Percentiles rank a stretch among this genome's conserved stretches.
Conservation (phyloP, 1,284 basidiomycete species). For the Trichosporon ovoides region DNA sequence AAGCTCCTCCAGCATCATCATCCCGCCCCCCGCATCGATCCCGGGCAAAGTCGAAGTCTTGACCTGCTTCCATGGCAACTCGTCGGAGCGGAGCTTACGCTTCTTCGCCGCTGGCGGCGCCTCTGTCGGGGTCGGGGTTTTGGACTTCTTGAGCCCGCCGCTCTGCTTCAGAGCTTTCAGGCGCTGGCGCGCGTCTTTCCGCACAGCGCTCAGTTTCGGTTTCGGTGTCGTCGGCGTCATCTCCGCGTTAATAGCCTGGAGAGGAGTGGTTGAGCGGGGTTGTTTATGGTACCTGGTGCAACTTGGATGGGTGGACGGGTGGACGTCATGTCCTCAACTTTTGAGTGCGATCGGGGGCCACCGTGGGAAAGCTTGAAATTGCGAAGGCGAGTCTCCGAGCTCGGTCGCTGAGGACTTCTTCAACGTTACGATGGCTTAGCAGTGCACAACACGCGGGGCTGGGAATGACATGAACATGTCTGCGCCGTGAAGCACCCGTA, state of each 20-base stretch:
- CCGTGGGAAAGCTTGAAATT: neutral
- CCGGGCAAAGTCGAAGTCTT: slow-evolving; percentile 35
- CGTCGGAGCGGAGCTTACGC: slow-evolving; percentile 11
- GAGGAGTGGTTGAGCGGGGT: no score
- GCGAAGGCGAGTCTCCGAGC: no score
- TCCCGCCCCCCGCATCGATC: slow-evolving; percentile 64
- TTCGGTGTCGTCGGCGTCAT: slow-evolving; percentile 1
- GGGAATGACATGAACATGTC: no score
- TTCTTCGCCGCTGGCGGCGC: neutral
- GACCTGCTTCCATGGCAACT: slow-evolving; percentile 37
- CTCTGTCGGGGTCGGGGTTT: neutral
- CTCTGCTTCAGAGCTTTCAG: neutral
- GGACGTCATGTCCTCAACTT: slow-evolving; percentile 5
- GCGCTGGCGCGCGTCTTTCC: neutral
- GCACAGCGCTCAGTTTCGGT: slow-evolving; percentile 1
- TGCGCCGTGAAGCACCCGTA: no score
- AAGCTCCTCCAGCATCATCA: slow-evolving; percentile 83
- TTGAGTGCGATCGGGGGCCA: neutral
- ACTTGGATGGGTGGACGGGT: neutral
- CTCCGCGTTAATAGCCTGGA: no score
- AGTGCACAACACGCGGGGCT: no score
- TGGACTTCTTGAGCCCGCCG: neutral
- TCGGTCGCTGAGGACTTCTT: no score
- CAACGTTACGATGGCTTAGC: no score
- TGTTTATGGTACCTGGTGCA: neutral